These are phyloP conservation scores for Penicillium parvum DNA, from an alignment of 495 filamentous ascomycete species.

Conservation along the genomic window DNA sequence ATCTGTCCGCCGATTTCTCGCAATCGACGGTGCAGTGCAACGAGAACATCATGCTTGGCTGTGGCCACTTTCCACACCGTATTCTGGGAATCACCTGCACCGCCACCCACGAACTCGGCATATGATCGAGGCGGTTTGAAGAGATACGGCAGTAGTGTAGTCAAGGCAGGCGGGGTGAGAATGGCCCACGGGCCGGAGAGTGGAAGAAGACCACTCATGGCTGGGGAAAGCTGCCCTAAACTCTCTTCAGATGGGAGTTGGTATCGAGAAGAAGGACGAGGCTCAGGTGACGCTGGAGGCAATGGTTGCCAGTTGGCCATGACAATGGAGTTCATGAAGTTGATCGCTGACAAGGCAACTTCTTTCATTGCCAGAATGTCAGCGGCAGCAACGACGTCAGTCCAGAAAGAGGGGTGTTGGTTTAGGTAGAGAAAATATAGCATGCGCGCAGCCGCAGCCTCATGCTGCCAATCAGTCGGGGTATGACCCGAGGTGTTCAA, in stretches of 20 bases:
- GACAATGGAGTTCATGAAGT: constrained; percentile 49
- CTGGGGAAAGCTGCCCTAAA: constrained; percentile 34
- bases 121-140: constrained; percentile 56
- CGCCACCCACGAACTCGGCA: constrained; percentile 54
- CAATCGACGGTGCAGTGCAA: constrained; percentile 37
- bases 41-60: constrained; percentile 55
- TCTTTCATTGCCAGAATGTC: constrained; percentile 58
- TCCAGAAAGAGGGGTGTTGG: constrained; percentile 47
- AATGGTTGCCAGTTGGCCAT: constrained; percentile 51
- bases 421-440: constrained; percentile 55
- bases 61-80: constrained; percentile 56
- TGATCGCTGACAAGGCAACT: constrained; percentile 51
- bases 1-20: constrained; percentile 26
- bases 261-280: constrained; percentile 29
- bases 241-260: constrained; percentile 40
- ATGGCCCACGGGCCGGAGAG: constrained; percentile 47
- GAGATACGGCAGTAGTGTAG: constrained; percentile 53
- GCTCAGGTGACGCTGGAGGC: constrained; percentile 15
- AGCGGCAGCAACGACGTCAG: constrained; percentile 46
- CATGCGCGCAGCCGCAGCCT: constrained; percentile 52
- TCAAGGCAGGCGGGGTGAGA: constrained; percentile 48
- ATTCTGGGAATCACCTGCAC: constrained; percentile 53
- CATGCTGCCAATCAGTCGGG: constrained; percentile 38
- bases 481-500: constrained; percentile 32
- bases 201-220: constrained; percentile 37